These are phyloP conservation scores for Pseudogymnoascus sp. DNA, from an alignment of 2,329 filamentous ascomycete species.

Conservation along the genomic window DNA sequence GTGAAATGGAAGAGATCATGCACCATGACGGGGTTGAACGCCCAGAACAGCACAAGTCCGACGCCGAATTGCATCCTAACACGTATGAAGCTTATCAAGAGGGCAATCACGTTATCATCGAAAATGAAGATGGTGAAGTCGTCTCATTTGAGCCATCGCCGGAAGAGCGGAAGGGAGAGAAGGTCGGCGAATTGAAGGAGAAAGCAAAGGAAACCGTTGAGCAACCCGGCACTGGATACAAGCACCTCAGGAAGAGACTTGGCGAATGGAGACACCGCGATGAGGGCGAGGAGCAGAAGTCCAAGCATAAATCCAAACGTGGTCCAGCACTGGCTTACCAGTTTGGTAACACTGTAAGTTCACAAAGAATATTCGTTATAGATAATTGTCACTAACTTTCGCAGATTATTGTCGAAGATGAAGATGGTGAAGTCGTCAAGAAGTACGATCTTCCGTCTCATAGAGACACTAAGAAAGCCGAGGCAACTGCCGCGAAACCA, in stretches of 20 bases:
- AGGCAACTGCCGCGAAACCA: conserved; percentile 34
- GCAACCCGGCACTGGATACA: conserved; percentile 21
- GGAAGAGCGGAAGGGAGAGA: conserved; percentile 18
- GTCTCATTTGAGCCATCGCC: conserved; percentile 52
- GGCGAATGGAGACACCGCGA: conserved; percentile 29
- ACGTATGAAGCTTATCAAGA: conserved; percentile 69
- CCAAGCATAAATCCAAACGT: conserved; percentile 39
- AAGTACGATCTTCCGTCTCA: conserved; percentile 64
- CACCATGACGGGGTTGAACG: conserved; percentile 29
- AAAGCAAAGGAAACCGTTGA: conserved; percentile 19
- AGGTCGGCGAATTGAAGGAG: conserved; percentile 22
- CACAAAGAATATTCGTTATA: background rate
- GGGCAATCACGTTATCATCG: conserved; percentile 68
- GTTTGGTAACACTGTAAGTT: conserved; percentile 65
- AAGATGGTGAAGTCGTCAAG: conserved; percentile 79
- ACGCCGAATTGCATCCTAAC: conserved; percentile 24
- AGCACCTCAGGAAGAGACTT: conserved; percentile 16
- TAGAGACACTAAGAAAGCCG: conserved; percentile 32
- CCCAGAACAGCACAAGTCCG: conserved; percentile 23
- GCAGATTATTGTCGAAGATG: conserved; percentile 78
- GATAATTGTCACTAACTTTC: background rate
- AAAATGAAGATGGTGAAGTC: conserved; percentile 83
- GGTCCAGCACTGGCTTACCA: conserved; percentile 78
- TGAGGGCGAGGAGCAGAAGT: conserved; percentile 29
- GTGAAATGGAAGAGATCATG: conserved; percentile 28